A percentile compares a stretch with the other conserved stretches of the same genome.
Conservation (phyloP, 371 early-diverging fungal genomes). For the Mortierella sp. region DNA sequence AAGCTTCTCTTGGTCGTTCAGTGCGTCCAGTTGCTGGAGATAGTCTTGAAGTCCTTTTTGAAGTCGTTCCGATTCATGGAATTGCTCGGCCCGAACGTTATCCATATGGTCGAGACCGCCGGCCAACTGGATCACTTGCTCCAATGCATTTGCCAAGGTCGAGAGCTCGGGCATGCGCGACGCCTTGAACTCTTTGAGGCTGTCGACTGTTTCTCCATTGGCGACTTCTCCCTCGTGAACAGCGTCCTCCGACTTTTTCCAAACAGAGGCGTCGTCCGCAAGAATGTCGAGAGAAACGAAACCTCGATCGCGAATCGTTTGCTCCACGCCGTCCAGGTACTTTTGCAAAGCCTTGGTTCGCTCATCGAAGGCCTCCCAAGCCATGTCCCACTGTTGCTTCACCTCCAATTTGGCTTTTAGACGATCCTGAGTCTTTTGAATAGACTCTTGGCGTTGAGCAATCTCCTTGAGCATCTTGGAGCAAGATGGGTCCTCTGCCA, state of each 20-base stretch:
- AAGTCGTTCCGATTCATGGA: conserved; percentile 5
- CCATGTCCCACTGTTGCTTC: conserved; percentile 48
- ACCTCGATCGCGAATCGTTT: conserved; percentile 20
- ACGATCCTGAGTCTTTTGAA: conserved; percentile 26
- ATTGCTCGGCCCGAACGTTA: conserved; percentile 15
- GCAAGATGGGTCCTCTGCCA: conserved; percentile 37
- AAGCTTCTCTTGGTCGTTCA: conserved; percentile 32
- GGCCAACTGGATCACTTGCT: conserved; percentile 16
- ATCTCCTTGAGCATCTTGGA: conserved; percentile 24
- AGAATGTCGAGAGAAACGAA: conserved; percentile 18
- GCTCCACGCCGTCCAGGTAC: conserved; percentile 31
- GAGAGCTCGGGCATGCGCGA: conserved; percentile 22
- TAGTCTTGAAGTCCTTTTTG: conserved; percentile 19
- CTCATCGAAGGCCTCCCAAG: conserved; percentile 34
- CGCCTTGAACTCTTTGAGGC: conserved; percentile 32
- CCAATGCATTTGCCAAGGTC: conserved; percentile 13
- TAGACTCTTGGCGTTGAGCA: conserved; percentile 19
- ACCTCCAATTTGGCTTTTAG: conserved; percentile 34
- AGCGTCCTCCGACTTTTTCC: conserved; percentile 20
- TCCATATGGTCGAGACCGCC: conserved; percentile 33
- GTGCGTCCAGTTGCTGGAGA: conserved; percentile 12
- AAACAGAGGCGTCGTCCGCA: conserved; percentile 20
- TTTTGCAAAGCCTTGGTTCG: conserved; percentile 24
- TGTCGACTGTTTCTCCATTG: conserved; percentile 22
- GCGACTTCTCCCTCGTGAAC: conserved; percentile 24